Conservation (phyloP, 176 grass and related monocot genomes). For the Aegilops umbellulata region DNA sequence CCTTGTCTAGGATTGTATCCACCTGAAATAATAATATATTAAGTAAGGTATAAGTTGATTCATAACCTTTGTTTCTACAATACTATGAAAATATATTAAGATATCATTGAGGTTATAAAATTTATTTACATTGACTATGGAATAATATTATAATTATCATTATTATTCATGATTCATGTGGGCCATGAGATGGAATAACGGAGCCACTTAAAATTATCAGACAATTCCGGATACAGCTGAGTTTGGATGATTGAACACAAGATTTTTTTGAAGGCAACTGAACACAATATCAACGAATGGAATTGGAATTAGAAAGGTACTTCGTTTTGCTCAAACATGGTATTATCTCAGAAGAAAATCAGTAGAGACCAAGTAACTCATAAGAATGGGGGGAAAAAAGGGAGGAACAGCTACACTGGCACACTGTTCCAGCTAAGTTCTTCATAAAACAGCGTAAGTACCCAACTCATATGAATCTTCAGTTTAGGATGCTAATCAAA, state of each 20-base stretch:
- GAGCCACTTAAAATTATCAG: neutral
- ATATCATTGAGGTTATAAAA: neutral
- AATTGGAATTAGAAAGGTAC: neutral
- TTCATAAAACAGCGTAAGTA: neutral
- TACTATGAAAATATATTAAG: neutral
- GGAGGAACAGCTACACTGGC: neutral
- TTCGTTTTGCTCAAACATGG: neutral
- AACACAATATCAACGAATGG: neutral
- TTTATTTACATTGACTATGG: conserved; percentile 1
- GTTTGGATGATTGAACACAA: neutral
- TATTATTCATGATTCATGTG: neutral
- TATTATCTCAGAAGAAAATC: neutral
- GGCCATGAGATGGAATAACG: neutral
- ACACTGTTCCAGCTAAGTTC: neutral
- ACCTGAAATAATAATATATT: conserved; percentile 56
- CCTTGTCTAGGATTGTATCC: conserved; percentile 98
- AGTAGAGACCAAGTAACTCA: neutral
- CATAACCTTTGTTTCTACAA: neutral
- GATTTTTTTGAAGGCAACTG: neutral
- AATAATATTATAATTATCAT: neutral
- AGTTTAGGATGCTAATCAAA: neutral
- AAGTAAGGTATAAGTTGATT: conserved; percentile 18
- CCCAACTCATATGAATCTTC: neutral
- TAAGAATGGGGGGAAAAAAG: neutral
- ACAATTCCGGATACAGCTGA: neutral